Percentiles rank a stretch among this genome's conserved stretches.
These are phyloP conservation scores for Blumeriella jaapii DNA, from an alignment of 2,329 filamentous ascomycete species.

Conservation along the genomic window DNA sequence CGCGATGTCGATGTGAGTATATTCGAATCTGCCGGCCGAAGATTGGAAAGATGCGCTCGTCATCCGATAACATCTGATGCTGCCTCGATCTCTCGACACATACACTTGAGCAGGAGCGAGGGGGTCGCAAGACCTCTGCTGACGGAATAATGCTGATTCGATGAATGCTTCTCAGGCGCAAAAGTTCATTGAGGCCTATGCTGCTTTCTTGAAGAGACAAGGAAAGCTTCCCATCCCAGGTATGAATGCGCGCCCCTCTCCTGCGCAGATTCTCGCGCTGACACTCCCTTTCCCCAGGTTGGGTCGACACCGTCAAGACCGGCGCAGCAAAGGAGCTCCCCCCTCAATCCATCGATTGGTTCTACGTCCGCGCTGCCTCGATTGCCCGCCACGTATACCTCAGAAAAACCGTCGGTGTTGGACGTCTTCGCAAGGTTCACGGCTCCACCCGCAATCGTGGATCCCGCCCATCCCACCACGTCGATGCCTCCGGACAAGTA, in stretches of 20 bases:
- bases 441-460: conserved; percentile 96
- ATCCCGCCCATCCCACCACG: conserved; percentile 81
- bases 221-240: conserved; percentile 85
- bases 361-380: conserved; percentile 79
- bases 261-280: conserved; percentile 9
- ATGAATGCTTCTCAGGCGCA: conserved; percentile 50
- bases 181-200: conserved; percentile 80
- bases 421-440: conserved; percentile 93
- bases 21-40: conserved; percentile 18
- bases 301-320: conserved; percentile 99
- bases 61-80: conserved; percentile 14
- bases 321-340: conserved; percentile 93
- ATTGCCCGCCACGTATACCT: conserved; percentile 98
- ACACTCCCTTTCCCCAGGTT: conserved; percentile 46
- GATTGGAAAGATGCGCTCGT: conserved; percentile 6
- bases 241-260: conserved; percentile 36
- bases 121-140: conserved; percentile 60
- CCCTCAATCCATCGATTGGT: conserved; percentile 98
- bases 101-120: conserved; percentile 54
- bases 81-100: conserved; percentile 14
- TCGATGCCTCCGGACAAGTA: conserved; percentile 87
- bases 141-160: conserved; percentile 63
- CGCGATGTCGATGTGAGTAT: conserved; percentile 74
- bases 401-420: conserved; percentile 98
- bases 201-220: conserved; percentile 86